These are phyloP conservation scores for Monascus purpureus DNA, from an alignment of 495 filamentous ascomycete species.

Conservation along the genomic window DNA sequence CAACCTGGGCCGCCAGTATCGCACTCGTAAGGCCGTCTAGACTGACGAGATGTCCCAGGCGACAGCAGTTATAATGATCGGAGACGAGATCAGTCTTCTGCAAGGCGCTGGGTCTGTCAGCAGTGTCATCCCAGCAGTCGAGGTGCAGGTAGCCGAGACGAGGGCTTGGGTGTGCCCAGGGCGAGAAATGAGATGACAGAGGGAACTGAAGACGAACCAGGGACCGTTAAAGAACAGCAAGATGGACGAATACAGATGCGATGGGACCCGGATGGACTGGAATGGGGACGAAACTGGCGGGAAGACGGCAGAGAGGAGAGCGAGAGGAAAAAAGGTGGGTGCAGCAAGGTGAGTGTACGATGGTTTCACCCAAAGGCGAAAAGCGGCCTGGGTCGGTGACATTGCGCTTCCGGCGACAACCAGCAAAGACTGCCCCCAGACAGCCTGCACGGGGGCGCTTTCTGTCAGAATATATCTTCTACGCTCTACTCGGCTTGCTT, in stretches of 20 bases:
- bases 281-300: conserved; percentile 1
- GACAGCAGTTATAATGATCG: conserved; percentile 4
- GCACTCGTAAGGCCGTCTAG: conserved; percentile 14
- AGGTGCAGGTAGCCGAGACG: conserved; percentile 11
- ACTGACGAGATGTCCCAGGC: conserved; percentile 5
- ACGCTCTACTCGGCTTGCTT: too few relatives aligned
- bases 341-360: conserved; percentile 17
- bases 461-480: background rate
- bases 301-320: conserved; percentile 6
- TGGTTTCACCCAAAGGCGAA: conserved; percentile 32
- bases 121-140: conserved; percentile 20
- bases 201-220: background rate
- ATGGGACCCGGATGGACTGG: conserved; percentile 3
- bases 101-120: conserved; percentile 33
- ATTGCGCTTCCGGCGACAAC: conserved; percentile 18
- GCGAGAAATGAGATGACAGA: conserved; percentile 3
- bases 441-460: background rate
- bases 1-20: conserved; percentile 14
- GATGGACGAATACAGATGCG: conserved; percentile 1
- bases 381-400: conserved; percentile 27
- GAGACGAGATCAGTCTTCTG: conserved; percentile 13
- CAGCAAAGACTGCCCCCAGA: background rate
- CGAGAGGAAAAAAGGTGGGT: conserved; percentile 4
- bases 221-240: background rate
- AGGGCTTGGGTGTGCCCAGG: conserved; percentile 9